A percentile compares a stretch with the other conserved stretches of the same genome.
phyloP scores from a whole-genome alignment of 2,329 filamentous ascomycete genomes.

The Aschersonia sp. region DNA sequence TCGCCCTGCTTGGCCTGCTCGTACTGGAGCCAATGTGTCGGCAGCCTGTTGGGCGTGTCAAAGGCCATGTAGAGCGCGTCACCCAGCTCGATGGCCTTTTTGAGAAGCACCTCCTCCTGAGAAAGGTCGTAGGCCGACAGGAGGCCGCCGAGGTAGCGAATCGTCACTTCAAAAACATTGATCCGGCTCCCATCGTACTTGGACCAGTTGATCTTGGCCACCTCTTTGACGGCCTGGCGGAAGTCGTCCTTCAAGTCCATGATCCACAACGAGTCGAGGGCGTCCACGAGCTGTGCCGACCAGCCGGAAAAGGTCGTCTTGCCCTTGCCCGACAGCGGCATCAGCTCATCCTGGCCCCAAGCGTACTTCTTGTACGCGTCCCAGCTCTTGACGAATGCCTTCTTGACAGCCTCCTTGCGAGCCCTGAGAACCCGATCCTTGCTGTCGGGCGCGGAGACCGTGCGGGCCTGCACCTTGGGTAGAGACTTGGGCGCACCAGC shows the following conservation, averaged over 20 bases:
- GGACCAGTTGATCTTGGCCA: conserved; percentile 40
- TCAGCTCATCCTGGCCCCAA: conserved; percentile 42
- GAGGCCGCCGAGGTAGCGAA: conserved; percentile 37
- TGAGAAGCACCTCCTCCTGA: conserved; percentile 27
- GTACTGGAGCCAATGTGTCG: conserved; percentile 31
- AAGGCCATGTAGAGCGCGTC: conserved; percentile 38
- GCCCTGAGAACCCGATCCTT: conserved; percentile 18
- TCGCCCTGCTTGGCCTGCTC: conserved; percentile 21
- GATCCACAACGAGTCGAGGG: conserved; percentile 44
- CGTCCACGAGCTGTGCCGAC: conserved; percentile 44
- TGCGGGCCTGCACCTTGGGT: conserved; percentile 27
- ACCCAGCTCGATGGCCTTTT: conserved; percentile 37
- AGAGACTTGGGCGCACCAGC: conserved; percentile 17
- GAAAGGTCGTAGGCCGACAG: conserved; percentile 38
- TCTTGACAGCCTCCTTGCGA: conserved; percentile 22
- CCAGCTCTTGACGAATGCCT: conserved; percentile 31
- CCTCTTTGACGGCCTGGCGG: conserved; percentile 28
- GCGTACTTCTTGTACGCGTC: conserved; percentile 37
- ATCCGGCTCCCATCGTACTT: conserved; percentile 28
- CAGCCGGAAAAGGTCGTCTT: conserved; percentile 37
- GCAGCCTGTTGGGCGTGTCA: conserved; percentile 39
- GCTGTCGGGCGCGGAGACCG: conserved; percentile 16
- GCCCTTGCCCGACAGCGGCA: conserved; percentile 30
- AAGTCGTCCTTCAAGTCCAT: conserved; percentile 45
- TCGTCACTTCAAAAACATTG: conserved; percentile 50